Evolutionary conservation across 148 eudicot species (phyloP).

Genomic region (Vaccinium vitisidaea): DNA sequence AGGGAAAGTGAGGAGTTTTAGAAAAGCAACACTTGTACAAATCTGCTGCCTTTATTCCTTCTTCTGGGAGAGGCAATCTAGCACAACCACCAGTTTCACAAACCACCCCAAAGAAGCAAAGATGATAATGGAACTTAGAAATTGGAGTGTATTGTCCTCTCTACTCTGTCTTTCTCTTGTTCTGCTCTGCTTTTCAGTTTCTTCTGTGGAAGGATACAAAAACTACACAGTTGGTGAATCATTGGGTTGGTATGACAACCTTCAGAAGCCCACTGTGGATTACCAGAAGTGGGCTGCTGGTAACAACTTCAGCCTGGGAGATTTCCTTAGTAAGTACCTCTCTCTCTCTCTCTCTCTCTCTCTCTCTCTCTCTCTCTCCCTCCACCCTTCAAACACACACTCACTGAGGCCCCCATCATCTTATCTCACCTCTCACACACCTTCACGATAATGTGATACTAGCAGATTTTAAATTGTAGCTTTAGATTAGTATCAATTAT

Average conservation of each 20-base stretch:
- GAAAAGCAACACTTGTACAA: not conserved
- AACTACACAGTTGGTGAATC: conserved; percentile 92
- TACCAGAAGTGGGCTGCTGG: conserved; percentile 72
- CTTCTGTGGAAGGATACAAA: conserved; percentile 54
- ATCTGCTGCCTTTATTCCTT: not conserved
- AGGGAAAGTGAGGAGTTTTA: not conserved
- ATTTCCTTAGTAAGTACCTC: conserved; percentile 75
- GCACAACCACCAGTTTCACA: not conserved
- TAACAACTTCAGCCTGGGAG: conserved; percentile 77
- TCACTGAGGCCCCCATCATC: not conserved
- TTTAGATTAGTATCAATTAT: too few species aligned
- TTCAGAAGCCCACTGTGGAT: conserved; percentile 50
- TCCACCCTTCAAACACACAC: not conserved
- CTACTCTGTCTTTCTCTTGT: not conserved
- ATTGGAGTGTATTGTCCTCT: not conserved
- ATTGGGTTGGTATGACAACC: conserved; percentile 77
- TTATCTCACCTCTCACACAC: too few species aligned
- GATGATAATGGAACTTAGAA: not conserved
- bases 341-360: conserved; percentile 12
- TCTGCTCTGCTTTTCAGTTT: not conserved
- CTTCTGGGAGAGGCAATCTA: not conserved
- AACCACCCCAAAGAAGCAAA: not conserved
- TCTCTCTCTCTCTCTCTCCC: not conserved
- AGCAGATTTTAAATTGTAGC: too few species aligned
- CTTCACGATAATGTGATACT: too few species aligned